These are phyloP conservation scores for Typha latifolia DNA, from an alignment of 176 grass and related monocot genomes.

Conservation along the genomic window DNA sequence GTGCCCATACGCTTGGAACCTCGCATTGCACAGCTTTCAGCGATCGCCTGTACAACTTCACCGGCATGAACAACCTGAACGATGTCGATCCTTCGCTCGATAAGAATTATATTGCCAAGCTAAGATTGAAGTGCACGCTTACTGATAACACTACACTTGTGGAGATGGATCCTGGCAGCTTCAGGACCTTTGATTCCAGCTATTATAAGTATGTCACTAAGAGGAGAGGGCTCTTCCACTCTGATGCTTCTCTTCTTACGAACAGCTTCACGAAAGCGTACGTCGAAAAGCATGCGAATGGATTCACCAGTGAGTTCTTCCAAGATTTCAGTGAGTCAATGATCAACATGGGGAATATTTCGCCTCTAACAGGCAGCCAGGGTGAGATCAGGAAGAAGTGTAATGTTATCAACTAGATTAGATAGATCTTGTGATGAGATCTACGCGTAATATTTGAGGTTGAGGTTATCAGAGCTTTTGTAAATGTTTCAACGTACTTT, in stretches of 20 bases:
- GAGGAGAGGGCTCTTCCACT: constrained; percentile 43
- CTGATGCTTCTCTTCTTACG: constrained; percentile 32
- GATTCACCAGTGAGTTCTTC: constrained; percentile 29
- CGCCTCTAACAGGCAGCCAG: constrained; percentile 31
- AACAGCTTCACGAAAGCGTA: constrained; percentile 27
- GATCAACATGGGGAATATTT: constrained; percentile 42
- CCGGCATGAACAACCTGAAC: constrained; percentile 20
- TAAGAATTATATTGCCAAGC: constrained; percentile 37
- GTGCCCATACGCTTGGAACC: neutral
- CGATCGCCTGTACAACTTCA: constrained; percentile 54
- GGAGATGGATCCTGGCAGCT: constrained; percentile 81
- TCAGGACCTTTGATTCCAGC: constrained; percentile 56
- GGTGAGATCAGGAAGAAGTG: constrained; percentile 58
- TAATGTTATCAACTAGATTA: constrained; percentile 25
- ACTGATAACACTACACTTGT: constrained; percentile 26
- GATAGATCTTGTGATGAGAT: neutral
- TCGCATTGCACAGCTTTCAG: constrained; percentile 13
- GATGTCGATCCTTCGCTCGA: constrained; percentile 50
- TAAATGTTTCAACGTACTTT: too few species aligned
- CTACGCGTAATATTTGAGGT: too few species aligned
- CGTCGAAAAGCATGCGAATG: constrained; percentile 25
- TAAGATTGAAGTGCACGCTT: constrained; percentile 33
- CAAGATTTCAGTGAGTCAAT: constrained; percentile 38
- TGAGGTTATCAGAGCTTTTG: too few species aligned
- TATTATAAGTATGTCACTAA: constrained; percentile 49